Conservation (phyloP, 208 protist species). For the Leptomonas seymouri region DNA sequence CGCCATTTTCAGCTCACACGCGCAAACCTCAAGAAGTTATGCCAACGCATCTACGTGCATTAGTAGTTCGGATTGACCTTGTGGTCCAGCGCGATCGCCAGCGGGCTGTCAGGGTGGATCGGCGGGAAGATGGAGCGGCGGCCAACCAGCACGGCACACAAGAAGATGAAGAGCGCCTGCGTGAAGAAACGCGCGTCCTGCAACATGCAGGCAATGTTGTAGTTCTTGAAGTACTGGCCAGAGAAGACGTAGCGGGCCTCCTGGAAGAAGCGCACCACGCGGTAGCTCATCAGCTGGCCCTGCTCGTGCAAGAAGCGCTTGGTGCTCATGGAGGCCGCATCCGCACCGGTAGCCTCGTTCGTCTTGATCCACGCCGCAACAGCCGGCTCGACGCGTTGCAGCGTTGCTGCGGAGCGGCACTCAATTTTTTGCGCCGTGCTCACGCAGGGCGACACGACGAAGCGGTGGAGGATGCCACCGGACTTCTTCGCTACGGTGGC, state of each 20-base stretch:
- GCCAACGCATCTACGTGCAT: background rate
- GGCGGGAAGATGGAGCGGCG: slow-evolving; percentile 79
- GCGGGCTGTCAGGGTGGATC: slow-evolving; percentile 75
- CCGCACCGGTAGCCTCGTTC: slow-evolving; percentile 61
- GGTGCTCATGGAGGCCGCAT: slow-evolving; percentile 68
- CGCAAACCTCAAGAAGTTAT: no score
- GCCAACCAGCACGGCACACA: slow-evolving; percentile 63
- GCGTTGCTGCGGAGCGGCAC: slow-evolving; percentile 52
- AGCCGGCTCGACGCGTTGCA: slow-evolving; percentile 38
- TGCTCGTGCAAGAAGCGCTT: slow-evolving; percentile 69
- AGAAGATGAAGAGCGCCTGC: slow-evolving; percentile 67
- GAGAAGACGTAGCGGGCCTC: slow-evolving; percentile 69
- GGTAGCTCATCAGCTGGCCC: slow-evolving; percentile 79
- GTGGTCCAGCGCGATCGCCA: slow-evolving; percentile 65
- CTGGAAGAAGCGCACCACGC: slow-evolving; percentile 78
- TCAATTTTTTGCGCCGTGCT: slow-evolving; percentile 71
- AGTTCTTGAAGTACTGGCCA: slow-evolving; percentile 77
- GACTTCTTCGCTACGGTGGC: slow-evolving; percentile 31
- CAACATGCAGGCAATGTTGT: slow-evolving; percentile 52
- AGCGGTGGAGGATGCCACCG: slow-evolving; percentile 25
- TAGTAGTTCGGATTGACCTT: slow-evolving; percentile 93
- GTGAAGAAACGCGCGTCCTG: slow-evolving; percentile 75
- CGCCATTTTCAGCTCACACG: no score
- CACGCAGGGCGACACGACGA: slow-evolving; percentile 53
- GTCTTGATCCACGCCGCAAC: slow-evolving; percentile 50